Base-by-base conservation (phyloP, 306 rosid species). In the Vigna reflexopilosa region DNA sequence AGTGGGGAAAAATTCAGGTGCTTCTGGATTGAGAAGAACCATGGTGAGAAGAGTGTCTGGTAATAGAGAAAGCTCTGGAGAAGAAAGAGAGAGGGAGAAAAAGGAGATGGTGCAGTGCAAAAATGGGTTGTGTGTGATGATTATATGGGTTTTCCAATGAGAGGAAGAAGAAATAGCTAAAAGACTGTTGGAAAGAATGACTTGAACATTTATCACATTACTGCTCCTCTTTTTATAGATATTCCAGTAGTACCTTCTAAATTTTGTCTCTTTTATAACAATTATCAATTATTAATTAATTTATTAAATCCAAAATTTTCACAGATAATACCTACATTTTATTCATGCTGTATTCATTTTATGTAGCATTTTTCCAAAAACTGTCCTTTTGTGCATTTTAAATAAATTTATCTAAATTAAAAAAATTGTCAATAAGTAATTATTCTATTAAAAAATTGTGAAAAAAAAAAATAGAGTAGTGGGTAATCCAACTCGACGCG, bases 101-200 rank as follows among this genome's bases (percentile, higher is more conserved):
- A 50, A 50, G 3, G 9, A 16, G 1, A 9, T 16, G 9, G 5
- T 17, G 54, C n/a, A 48, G n/a, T 49, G 17, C 4, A 44, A 12
- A 1, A 1, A 34, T 20, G 24, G 3, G 19, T 7, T 47, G n/a
- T 3, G 14, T 19, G 69, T 34, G 14, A 34, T 63, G 48, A 59
- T 59, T 59, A 28, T 59, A 59, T 63, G 26, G 2, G 8, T 63
- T 36, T 36, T 10, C 69, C 69, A 3, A 63, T 36, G 48, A 63
- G 48, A 63, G 34, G 34, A 62, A 61, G 44, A 59, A 26, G 16
- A 61, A 61, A 61, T 26, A 58, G 65, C 38, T 4, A 58, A 56
- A 8, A n/a, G 26, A 54, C 59, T 54, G 59, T 54, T 9, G 1
- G 1, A 15, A 22, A 3, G 63, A 56, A 20, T 55, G 30, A 55